A percentile compares a stretch with the other conserved stretches of the same genome.
These are phyloP conservation scores for Serendipita sp. DNA, from an alignment of 768 basidiomycete species.

Conservation along the genomic window DNA sequence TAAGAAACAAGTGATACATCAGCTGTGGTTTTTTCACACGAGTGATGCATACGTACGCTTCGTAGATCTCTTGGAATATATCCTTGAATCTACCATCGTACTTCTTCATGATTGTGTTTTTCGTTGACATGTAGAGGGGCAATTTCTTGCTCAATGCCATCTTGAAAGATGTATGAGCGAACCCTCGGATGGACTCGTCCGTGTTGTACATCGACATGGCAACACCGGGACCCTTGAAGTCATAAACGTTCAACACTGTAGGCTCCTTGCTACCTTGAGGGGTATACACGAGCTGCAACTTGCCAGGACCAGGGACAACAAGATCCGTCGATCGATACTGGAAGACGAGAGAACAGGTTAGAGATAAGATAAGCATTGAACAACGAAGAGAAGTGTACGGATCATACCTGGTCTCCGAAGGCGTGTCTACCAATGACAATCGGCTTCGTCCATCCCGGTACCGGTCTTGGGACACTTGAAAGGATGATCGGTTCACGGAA, in stretches of 20 bases:
- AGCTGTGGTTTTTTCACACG: not conserved
- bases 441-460: conserved; percentile 95
- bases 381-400: conserved; percentile 6
- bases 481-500: conserved; percentile 98
- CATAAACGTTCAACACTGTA: conserved; percentile 70
- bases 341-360: too few relatives aligned
- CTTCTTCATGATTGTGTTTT: conserved; percentile 94
- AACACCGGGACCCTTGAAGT: conserved; percentile 86
- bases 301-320: conserved; percentile 81
- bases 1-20: conserved; percentile 14
- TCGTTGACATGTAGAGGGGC: conserved; percentile 78
- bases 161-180: conserved; percentile 96
- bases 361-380: not conserved
- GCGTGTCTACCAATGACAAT: conserved; percentile 96
- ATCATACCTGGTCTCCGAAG: conserved; percentile 76
- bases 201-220: conserved; percentile 99
- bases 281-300: conserved; percentile 81
- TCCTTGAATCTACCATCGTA: conserved; percentile 99
- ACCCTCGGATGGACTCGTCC: conserved; percentile 89
- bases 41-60: conserved; percentile 28
- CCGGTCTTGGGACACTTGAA: conserved; percentile 72
- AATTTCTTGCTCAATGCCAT: conserved; percentile 56
- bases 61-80: conserved; percentile 95
- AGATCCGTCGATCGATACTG: conserved; percentile 91
- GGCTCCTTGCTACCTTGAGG: conserved; percentile 57